Evolutionary conservation across 176 grass and related monocot species (phyloP), one percentile per base, ranked within the genome.

Genomic region (Oryza glumipatula): DNA sequence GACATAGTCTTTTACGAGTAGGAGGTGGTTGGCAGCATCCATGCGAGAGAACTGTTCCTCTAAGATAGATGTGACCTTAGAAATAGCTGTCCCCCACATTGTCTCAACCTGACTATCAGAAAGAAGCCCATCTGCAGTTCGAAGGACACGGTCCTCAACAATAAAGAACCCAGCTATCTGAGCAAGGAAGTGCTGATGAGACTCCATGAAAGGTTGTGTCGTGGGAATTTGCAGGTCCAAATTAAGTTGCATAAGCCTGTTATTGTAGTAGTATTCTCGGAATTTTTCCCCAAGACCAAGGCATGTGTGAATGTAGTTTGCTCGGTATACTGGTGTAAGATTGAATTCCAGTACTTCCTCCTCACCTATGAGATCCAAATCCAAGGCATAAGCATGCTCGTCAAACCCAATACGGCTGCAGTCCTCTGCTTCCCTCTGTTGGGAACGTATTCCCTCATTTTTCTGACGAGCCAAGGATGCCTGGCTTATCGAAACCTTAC

Each of bases 111-210:
- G 94, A 24, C 76, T 88, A 67, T 94, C 94, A 33, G 83, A 90
- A 48, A 97, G 76, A 78, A 97, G 77, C 9, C 92, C 94, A 76
- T 90, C 89, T 82, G 92, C 89, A 65, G 92, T 88, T 71, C 85
- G 84, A 79, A 97, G 84, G 30, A 94, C 88, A 67, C 86, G 84
- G 67, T 85, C 83, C 76, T 97, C 94, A 67, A 97, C 52, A 56
- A 97, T 92, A 82, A 97, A 97, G 88, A 94, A 97, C 1, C 94
- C 94, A 82, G 89, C 92, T 72, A 97, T 68, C 81, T 97, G 94
- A 65, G 82, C 66, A 69, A 97, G 82, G 83, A 92, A 94, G 13
- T 86, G 89, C 73, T 90, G 92, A 39, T 94, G 88, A 4, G 80
- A 94, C 36, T 97, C 94, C 60, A 97, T 80, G 78, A 97, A 97